Percentiles rank a stretch among this genome's conserved stretches.
Conservation (phyloP, 495 filamentous ascomycete species). For the Thermothielavioides terrestris region DNA sequence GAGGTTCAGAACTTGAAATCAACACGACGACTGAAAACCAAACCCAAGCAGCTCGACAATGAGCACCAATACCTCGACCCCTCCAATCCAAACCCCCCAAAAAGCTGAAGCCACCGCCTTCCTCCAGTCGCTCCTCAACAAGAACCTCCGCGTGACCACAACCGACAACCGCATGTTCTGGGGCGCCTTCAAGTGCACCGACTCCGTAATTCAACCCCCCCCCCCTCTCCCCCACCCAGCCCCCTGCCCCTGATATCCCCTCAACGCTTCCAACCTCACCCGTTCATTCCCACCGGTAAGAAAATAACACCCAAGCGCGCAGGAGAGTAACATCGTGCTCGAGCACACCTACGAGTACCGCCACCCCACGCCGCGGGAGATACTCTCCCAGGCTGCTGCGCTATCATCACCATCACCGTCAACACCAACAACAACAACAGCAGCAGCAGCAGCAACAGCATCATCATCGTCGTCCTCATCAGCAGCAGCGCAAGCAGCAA, state of each 20-base stretch:
- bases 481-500: conserved; percentile 1
- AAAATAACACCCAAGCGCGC: not conserved
- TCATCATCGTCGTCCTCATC: not conserved
- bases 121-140: conserved; percentile 50
- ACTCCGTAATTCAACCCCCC: conserved; percentile 53
- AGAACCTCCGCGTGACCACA: conserved; percentile 67
- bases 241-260: not conserved
- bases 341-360: conserved; percentile 82
- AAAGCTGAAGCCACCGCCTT: conserved; percentile 30
- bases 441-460: conserved; percentile 33
- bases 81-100: not conserved
- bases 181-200: conserved; percentile 87
- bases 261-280: not conserved
- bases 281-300: not conserved
- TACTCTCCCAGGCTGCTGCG: conserved; percentile 9
- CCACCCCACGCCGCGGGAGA: conserved; percentile 45
- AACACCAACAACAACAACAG: conserved; percentile 40
- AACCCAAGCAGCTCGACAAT: conserved; percentile 1
- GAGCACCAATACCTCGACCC: not conserved
- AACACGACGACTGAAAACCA: not conserved
- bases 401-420: not conserved
- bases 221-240: not conserved
- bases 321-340: conserved; percentile 71
- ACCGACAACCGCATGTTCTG: conserved; percentile 83
- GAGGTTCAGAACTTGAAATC: not conserved